phyloP scores from a whole-genome alignment of 2,329 filamentous ascomycete species.

The Colletotrichum trifolii region DNA sequence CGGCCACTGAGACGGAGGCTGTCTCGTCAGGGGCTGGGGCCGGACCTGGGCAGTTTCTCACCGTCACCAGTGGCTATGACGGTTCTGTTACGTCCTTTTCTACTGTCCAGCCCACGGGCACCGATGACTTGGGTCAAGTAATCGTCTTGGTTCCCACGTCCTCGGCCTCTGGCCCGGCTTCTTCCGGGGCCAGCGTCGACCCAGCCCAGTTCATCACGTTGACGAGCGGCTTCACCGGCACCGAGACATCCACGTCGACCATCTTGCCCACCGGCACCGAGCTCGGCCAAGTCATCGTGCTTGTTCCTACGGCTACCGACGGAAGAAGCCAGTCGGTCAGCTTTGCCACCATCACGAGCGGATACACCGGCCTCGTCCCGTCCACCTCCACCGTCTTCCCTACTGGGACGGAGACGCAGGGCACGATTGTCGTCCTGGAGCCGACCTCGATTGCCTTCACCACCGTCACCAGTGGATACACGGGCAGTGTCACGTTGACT shows the following conservation, averaged over 20 bases:
- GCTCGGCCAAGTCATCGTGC: neutral
- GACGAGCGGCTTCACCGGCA: slow-evolving; percentile 10
- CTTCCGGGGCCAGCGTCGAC: neutral
- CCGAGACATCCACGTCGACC: neutral
- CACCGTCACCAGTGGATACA: slow-evolving; percentile 15
- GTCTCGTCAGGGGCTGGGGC: neutral
- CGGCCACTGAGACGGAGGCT: neutral
- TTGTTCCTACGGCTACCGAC: neutral
- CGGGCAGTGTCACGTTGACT: neutral
- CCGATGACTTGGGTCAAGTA: slow-evolving; percentile 1
- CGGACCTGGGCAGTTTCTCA: neutral
- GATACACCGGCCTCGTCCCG: slow-evolving; percentile 2
- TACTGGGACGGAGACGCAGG: slow-evolving; percentile 8
- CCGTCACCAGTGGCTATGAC: slow-evolving; percentile 6
- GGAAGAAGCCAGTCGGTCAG: neutral
- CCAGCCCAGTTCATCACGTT: neutral
- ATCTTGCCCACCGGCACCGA: neutral
- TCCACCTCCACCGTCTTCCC: slow-evolving; percentile 19
- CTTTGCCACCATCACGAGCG: slow-evolving; percentile 7
- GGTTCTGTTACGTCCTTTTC: neutral
- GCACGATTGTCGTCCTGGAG: slow-evolving; percentile 13
- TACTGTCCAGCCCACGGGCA: neutral
- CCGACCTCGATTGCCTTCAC: slow-evolving; percentile 16
- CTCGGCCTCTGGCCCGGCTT: neutral
- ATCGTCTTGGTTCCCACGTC: slow-evolving; percentile 5